Percentiles rank a stretch among this genome's conserved stretches.
These are phyloP conservation scores for Puccinia polysora DNA, from an alignment of 1,284 basidiomycete species.

Conservation along the genomic window DNA sequence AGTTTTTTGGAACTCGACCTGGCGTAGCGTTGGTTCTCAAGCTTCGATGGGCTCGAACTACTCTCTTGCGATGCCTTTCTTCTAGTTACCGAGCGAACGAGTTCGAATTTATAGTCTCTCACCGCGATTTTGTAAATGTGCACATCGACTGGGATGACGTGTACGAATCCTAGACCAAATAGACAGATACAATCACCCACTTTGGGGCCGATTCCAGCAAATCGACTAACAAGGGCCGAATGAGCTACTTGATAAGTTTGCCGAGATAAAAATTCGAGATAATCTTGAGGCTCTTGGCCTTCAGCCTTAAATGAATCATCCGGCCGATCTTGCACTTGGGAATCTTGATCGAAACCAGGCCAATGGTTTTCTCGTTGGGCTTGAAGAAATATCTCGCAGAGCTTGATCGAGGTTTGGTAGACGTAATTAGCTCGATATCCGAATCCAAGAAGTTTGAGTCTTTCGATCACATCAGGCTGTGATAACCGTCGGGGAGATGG, in stretches of 20 bases:
- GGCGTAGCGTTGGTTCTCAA: background rate
- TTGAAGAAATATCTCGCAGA: constrained; percentile 55
- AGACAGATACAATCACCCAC: constrained; percentile 91
- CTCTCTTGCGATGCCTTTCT: background rate
- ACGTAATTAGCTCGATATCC: constrained; percentile 93
- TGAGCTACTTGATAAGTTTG: constrained; percentile 64
- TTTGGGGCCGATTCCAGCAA: constrained; percentile 89
- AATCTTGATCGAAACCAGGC: constrained; percentile 42
- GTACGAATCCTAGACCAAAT: constrained; percentile 66
- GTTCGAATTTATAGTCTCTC: constrained; percentile 28
- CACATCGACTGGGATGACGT: constrained; percentile 35
- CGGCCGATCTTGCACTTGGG: too few relatives aligned
- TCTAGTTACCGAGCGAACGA: background rate
- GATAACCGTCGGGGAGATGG: constrained; percentile 70
- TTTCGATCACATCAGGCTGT: constrained; percentile 60
- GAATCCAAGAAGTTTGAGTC: constrained; percentile 78
- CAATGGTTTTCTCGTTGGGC: constrained; percentile 59
- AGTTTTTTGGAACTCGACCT: constrained; percentile 65
- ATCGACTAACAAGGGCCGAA: constrained; percentile 64
- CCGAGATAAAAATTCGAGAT: constrained; percentile 56
- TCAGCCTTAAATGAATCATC: too few relatives aligned
- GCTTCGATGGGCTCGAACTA: background rate
- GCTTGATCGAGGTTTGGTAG: constrained; percentile 64
- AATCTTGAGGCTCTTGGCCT: constrained; percentile 55
- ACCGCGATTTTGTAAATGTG: constrained; percentile 35